Evolutionary conservation across 2,329 filamentous ascomycete genomes (phyloP).

Genomic region (Ascocoryne sarcoides): DNA sequence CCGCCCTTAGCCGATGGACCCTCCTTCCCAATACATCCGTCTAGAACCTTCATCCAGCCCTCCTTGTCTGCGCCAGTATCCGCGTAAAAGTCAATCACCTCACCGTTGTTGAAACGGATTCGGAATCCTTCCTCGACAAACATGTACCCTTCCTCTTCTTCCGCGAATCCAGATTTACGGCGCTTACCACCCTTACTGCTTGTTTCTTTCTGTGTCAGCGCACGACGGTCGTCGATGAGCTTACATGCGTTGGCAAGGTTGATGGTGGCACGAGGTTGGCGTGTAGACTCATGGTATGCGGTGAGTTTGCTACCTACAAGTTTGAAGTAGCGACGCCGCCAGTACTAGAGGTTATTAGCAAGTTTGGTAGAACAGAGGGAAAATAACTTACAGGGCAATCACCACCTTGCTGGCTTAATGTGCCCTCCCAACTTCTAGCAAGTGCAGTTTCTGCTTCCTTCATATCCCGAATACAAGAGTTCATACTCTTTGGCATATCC

Average conservation of each 20-base stretch:
- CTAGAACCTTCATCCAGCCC: constrained; percentile 87
- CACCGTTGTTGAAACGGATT: constrained; percentile 95
- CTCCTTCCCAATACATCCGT: constrained; percentile 49
- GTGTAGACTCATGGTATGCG: constrained; percentile 90
- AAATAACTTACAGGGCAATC: constrained; percentile 77
- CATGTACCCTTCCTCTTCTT: constrained; percentile 99
- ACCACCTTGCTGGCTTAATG: constrained; percentile 90
- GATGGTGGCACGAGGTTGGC: constrained; percentile 92
- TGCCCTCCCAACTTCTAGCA: constrained; percentile 74
- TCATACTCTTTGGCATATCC: constrained; percentile 99
- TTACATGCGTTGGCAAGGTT: constrained; percentile 89
- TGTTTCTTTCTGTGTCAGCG: constrained; percentile 76
- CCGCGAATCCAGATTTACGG: constrained; percentile 89
- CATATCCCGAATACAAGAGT: constrained; percentile 87
- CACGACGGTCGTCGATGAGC: constrained; percentile 82
- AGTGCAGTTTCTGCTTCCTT: constrained; percentile 78
- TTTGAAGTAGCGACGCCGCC: constrained; percentile 96
- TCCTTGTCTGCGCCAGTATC: constrained; percentile 64
- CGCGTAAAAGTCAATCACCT: constrained; percentile 62
- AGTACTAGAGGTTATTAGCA: constrained; percentile 59
- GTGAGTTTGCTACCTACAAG: constrained; percentile 85
- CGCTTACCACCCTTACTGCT: constrained; percentile 68
- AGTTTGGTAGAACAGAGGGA: neutral
- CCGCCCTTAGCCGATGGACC: constrained; percentile 44
- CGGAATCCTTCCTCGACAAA: constrained; percentile 99